Base-by-base conservation (phyloP, 768 basidiomycete genomes). In the Cystobasidium tubakii region DNA sequence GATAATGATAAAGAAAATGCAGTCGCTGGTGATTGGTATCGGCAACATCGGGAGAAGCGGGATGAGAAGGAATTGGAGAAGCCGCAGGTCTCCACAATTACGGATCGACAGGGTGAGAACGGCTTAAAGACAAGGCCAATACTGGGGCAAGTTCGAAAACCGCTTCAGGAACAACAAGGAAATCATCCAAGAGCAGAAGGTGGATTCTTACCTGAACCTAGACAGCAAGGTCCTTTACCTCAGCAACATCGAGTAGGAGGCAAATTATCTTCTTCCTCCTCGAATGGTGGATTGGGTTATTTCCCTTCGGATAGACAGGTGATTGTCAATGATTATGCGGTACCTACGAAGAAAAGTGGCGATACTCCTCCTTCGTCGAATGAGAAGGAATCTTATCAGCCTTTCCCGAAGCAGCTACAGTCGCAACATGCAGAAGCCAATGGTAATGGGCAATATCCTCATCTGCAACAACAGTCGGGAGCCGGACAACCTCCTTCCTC, bases 271-370 rank as follows among this genome's bases (percentile, higher is more conserved):
- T 57, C 69, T 19, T 42, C 69, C 15, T 71, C 69, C 29, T 71
- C 69, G n/a, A 57, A 55, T 23, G 69, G 69, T 34, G 53, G 63
- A 7, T 23, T 65, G 3, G 63, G 55, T 1, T 62, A 71, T 27
- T 34, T 34, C 36, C 66, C 66, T 33, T 55, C 53, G 1, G 69
- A 71, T 60, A 29, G 69, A 31, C 69, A 71, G 36, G 69, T 71
- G 4, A 21, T 71, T n/a, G 69, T 71, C 29, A 71, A 60, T 71
- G 69, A 71, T 60, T 71, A 71, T 71, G 69, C 69, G 4, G 69
- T 71, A 23, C 69, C 69, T 34, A 46, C 44, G 4, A 71, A 71
- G 36, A 4, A 54, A n/a, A 60, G 69, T 36, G 69, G 54, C 7
- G 69, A 71, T 44, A 71, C 69, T 1, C 69, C 69, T n/a, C 69